Conservation (phyloP, 2,329 filamentous ascomycete genomes). For the Fusarium solani-melongenae region DNA sequence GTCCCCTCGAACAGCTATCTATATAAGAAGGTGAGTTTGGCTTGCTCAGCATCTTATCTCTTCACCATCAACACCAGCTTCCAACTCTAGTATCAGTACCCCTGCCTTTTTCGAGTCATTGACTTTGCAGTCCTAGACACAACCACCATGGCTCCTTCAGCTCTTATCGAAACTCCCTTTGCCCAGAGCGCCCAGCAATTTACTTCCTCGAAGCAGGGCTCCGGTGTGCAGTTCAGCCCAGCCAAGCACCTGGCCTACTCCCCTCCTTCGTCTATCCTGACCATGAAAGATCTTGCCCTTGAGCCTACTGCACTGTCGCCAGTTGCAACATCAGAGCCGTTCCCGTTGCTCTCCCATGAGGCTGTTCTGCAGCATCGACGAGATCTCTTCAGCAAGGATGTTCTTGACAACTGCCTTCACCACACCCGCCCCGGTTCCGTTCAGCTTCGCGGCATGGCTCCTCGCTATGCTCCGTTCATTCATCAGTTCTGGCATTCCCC, state of each 20-base stretch:
- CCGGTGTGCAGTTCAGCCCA: slow-evolving; percentile 16
- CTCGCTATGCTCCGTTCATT: slow-evolving; percentile 46
- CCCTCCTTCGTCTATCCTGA: slow-evolving; percentile 22
- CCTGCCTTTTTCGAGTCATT: neutral
- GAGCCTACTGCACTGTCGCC: slow-evolving; percentile 35
- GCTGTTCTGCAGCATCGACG: slow-evolving; percentile 35
- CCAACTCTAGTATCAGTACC: neutral
- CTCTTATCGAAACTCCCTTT: slow-evolving; percentile 6
- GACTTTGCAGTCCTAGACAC: neutral
- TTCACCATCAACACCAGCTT: neutral
- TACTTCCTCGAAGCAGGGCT: neutral
- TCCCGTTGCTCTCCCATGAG: slow-evolving; percentile 43
- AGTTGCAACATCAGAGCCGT: slow-evolving; percentile 45
- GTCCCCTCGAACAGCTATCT: neutral
- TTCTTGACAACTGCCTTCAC: slow-evolving; percentile 46
- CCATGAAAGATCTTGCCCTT: slow-evolving; percentile 35
- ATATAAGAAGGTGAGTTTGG: neutral
- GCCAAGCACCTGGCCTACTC: slow-evolving; percentile 36
- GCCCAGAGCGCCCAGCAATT: neutral
- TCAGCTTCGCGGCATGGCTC: slow-evolving; percentile 45
- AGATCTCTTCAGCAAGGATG: slow-evolving; percentile 37
- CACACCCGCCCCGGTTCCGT: slow-evolving; percentile 42
- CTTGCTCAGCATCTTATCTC: neutral
- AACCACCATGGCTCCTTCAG: slow-evolving; percentile 27
- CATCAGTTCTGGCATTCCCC: slow-evolving; percentile 63